phyloP scores from a whole-genome alignment of 2,329 filamentous ascomycete genomes.

The Alternaria alternata region DNA sequence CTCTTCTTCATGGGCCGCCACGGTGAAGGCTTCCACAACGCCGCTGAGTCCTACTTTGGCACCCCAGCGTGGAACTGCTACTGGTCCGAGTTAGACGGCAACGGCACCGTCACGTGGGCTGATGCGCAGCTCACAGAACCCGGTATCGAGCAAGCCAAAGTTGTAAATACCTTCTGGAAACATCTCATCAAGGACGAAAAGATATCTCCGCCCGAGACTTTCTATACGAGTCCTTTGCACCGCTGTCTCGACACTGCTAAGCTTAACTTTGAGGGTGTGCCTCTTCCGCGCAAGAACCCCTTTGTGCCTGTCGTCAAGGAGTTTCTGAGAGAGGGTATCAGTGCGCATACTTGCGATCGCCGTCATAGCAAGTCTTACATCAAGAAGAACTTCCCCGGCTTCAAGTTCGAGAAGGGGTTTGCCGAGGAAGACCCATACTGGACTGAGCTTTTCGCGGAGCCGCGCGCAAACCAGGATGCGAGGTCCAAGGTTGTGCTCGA shows the following conservation, averaged over 20 bases:
- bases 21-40: conserved; percentile 72
- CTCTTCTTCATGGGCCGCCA: conserved; percentile 74
- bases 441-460: conserved; percentile 59
- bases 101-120: conserved; percentile 68
- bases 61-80: conserved; percentile 76
- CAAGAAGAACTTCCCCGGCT: conserved; percentile 60
- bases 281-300: conserved; percentile 58
- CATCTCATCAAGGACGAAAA: conserved; percentile 58
- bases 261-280: conserved; percentile 65
- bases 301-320: conserved; percentile 72
- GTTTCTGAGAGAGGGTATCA: conserved; percentile 70
- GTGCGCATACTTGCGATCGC: conserved; percentile 73
- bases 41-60: conserved; percentile 71
- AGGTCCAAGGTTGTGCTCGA: conserved; percentile 58
- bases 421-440: conserved; percentile 66
- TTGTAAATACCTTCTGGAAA: conserved; percentile 68
- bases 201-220: conserved; percentile 69
- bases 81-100: conserved; percentile 71
- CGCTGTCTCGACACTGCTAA: conserved; percentile 70
- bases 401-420: conserved; percentile 68
- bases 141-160: conserved; percentile 65
- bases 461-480: conserved; percentile 59
- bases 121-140: conserved; percentile 68
- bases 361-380: conserved; percentile 66
- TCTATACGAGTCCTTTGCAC: conserved; percentile 70